phyloP scores from a whole-genome alignment of 805 yeast genomes.

The Kuraishia molischiana region DNA sequence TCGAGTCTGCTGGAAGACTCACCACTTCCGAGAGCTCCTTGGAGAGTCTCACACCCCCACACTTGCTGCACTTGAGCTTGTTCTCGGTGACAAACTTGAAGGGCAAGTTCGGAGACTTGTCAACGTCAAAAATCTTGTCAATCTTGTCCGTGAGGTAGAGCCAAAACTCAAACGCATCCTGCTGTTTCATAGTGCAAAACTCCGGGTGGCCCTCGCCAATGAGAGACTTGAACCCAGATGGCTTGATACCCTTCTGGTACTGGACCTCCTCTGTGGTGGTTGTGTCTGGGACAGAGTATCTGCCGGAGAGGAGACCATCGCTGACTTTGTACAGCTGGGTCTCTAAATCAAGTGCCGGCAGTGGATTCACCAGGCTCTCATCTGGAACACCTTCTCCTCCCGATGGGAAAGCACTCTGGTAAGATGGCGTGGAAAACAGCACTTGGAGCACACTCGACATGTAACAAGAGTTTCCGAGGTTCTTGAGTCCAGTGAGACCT shows the following conservation, averaged over 20 bases:
- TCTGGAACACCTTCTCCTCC: constrained; percentile 18
- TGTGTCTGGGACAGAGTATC: constrained; percentile 55
- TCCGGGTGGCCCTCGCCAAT: constrained; percentile 76
- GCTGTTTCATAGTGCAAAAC: constrained; percentile 81
- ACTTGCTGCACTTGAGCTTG: constrained; percentile 46
- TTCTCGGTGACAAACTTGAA: constrained; percentile 61
- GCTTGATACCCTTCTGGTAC: constrained; percentile 71
- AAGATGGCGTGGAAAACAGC: constrained; percentile 37
- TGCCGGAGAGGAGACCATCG: constrained; percentile 70
- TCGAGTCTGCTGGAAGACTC: constrained; percentile 37
- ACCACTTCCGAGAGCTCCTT: constrained; percentile 52
- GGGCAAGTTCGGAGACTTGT: constrained; percentile 34
- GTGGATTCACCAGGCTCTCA: constrained; percentile 22
- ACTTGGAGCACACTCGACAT: constrained; percentile 73
- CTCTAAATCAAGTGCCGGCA: constrained; percentile 57
- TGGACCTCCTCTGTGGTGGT: constrained; percentile 27
- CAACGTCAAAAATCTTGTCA: constrained; percentile 32
- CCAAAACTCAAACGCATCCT: constrained; percentile 91
- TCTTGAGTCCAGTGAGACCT: constrained; percentile 75
- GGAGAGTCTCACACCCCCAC: constrained; percentile 51
- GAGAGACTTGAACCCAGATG: constrained; percentile 63
- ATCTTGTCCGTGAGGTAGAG: constrained; percentile 54
- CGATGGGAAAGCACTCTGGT: constrained; percentile 27
- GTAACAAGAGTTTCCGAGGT: constrained; percentile 91
- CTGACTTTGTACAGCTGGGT: constrained; percentile 73